phyloP scores from a whole-genome alignment of 495 filamentous ascomycete genomes.

The Niebla homalea region DNA sequence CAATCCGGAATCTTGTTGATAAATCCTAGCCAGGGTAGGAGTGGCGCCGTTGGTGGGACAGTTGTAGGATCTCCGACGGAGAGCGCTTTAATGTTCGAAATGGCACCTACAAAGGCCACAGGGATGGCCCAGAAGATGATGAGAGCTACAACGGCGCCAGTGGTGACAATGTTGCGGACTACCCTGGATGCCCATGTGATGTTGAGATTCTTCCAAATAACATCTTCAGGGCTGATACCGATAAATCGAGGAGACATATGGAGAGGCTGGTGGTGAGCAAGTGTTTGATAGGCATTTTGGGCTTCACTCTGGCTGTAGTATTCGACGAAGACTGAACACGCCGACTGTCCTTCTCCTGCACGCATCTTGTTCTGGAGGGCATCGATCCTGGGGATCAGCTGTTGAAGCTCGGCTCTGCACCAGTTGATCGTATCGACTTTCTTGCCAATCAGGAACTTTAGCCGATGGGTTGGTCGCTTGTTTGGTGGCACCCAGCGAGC shows the following conservation, averaged over 20 bases:
- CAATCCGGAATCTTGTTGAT: slow-evolving; percentile 55
- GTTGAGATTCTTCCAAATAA: slow-evolving; percentile 78
- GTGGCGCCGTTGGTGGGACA: neutral
- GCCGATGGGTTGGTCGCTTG: slow-evolving; percentile 73
- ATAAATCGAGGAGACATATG: slow-evolving; percentile 90
- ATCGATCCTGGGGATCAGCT: slow-evolving; percentile 67
- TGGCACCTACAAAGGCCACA: slow-evolving; percentile 67
- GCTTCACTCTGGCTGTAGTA: slow-evolving; percentile 71
- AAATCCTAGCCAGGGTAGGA: slow-evolving; percentile 50
- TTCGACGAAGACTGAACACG: slow-evolving; percentile 61
- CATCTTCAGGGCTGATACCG: slow-evolving; percentile 69
- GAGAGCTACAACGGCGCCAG: slow-evolving; percentile 58
- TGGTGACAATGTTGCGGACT: slow-evolving; percentile 53
- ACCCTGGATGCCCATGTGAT: slow-evolving; percentile 84
- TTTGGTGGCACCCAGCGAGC: slow-evolving; percentile 67
- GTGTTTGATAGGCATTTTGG: slow-evolving; percentile 66
- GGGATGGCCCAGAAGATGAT: slow-evolving; percentile 98
- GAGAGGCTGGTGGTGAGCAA: slow-evolving; percentile 77
- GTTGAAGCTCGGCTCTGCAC: slow-evolving; percentile 69
- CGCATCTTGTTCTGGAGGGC: slow-evolving; percentile 61
- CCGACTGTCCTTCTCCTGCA: slow-evolving; percentile 51
- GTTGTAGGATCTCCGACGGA: neutral
- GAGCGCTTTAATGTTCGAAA: slow-evolving; percentile 73
- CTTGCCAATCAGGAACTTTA: slow-evolving; percentile 68
- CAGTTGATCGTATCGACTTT: slow-evolving; percentile 83